Percentiles rank a stretch among this genome's conserved stretches.
Conservation (phyloP, 2,329 filamentous ascomycete species). For the Pyrenochaeta sp. region DNA sequence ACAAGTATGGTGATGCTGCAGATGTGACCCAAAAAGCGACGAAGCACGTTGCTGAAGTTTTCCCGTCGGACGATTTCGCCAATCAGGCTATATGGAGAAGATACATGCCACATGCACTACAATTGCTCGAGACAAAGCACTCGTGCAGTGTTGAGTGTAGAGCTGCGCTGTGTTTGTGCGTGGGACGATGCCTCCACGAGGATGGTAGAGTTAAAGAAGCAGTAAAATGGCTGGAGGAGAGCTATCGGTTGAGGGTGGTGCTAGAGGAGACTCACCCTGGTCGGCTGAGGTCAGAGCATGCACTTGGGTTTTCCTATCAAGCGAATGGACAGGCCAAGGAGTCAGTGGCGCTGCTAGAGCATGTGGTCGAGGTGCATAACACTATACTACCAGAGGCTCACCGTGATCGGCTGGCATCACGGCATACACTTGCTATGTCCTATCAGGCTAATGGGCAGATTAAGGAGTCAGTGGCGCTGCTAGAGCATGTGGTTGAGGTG, state of each 20-base stretch:
- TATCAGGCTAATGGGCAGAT: neutral
- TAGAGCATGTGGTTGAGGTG: neutral
- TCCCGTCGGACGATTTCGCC: neutral
- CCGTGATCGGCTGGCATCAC: too few species aligned
- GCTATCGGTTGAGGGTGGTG: too few species aligned
- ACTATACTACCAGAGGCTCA: too few species aligned
- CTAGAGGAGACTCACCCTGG: too few species aligned
- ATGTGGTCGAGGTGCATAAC: neutral
- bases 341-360: too few species aligned
- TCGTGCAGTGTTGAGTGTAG: neutral
- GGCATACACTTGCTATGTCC: too few species aligned
- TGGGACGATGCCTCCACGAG: neutral
- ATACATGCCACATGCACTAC: neutral
- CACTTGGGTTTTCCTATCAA: too few species aligned
- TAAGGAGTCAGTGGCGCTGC: too few species aligned
- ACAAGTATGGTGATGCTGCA: neutral
- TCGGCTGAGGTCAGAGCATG: too few species aligned
- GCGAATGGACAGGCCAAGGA: neutral
- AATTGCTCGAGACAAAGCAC: neutral
- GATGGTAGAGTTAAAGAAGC: neutral
- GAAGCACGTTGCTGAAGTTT: neutral
- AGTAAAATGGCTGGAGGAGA: neutral
- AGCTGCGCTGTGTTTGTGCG: neutral
- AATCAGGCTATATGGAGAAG: conserved; percentile 6
- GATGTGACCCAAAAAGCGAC: neutral